Percentiles rank a stretch among this genome's conserved stretches.
Conservation (phyloP, 2,329 filamentous ascomycete genomes). For the Alternaria longipes region DNA sequence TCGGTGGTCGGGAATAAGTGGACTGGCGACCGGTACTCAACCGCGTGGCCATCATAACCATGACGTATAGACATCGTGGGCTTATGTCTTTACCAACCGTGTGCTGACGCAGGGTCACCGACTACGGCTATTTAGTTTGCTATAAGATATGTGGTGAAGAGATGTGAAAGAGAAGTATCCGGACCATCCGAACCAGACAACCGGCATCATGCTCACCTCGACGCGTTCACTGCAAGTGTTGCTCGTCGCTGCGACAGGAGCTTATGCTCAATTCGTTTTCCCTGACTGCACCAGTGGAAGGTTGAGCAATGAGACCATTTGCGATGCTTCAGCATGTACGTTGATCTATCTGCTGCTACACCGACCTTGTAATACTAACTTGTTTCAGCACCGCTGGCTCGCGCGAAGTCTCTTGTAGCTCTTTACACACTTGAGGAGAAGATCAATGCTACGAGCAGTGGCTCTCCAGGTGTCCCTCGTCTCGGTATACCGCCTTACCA, state of each 20-base stretch:
- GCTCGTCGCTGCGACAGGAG: conserved; percentile 23
- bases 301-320: conserved; percentile 61
- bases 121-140: conserved; percentile 30
- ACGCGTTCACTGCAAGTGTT: conserved; percentile 17
- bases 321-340: conserved; percentile 55
- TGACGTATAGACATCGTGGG: conserved; percentile 25
- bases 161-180: background rate
- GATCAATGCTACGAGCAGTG: conserved; percentile 62
- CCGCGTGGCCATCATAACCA: conserved; percentile 12
- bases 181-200: background rate
- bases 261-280: conserved; percentile 44
- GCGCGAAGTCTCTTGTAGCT: conserved; percentile 36
- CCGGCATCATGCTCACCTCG: conserved; percentile 21
- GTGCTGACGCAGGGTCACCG: background rate
- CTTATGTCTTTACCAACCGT: conserved; percentile 10
- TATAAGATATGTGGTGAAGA: conserved; percentile 21
- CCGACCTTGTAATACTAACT: background rate
- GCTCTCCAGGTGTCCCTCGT: conserved; percentile 54
- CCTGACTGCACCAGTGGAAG: conserved; percentile 64
- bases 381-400: conserved; percentile 32
- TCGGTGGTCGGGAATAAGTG: conserved; percentile 13
- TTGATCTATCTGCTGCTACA: background rate
- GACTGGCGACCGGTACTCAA: conserved; percentile 8
- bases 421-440: conserved; percentile 52
- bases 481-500: conserved; percentile 67